A percentile compares a stretch with the other conserved stretches of the same genome.
These are phyloP conservation scores for Neurospora sp. DNA, from an alignment of 495 filamentous ascomycete species.

Conservation along the genomic window DNA sequence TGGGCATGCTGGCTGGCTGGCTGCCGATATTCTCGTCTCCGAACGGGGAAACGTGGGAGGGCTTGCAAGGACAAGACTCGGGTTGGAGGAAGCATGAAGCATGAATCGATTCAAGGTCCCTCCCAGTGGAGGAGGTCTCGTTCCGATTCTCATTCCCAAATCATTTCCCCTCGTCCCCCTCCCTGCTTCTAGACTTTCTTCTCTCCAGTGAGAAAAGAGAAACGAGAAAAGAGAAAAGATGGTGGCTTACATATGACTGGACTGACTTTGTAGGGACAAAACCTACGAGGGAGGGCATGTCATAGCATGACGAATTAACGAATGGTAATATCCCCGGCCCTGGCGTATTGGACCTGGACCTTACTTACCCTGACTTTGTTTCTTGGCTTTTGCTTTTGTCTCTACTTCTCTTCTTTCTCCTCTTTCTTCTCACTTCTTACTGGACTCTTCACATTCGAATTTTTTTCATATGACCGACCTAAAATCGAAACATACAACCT, in stretches of 20 bases:
- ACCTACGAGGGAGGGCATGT: neutral
- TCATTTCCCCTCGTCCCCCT: neutral
- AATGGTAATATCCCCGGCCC: neutral
- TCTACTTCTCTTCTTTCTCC: neutral
- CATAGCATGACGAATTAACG: neutral
- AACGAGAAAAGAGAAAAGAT: neutral
- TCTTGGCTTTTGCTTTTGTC: neutral
- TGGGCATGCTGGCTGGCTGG: neutral
- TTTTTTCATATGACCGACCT: neutral
- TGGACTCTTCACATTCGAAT: neutral
- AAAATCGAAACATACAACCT: neutral
- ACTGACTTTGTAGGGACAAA: neutral
- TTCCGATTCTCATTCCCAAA: neutral
- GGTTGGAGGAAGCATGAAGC: neutral
- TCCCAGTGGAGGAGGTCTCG: neutral
- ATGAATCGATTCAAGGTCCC: neutral
- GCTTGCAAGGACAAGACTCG: neutral
- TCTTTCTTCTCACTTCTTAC: neutral
- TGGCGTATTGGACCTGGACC: neutral
- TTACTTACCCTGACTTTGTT: neutral
- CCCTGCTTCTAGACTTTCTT: neutral
- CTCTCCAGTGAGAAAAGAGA: neutral
- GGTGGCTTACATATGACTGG: neutral
- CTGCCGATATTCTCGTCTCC: neutral
- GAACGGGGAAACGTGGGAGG: neutral